These are phyloP conservation scores for Diddensiella caesifluorescens DNA, from an alignment of 805 yeast genomes.

Conservation along the genomic window DNA sequence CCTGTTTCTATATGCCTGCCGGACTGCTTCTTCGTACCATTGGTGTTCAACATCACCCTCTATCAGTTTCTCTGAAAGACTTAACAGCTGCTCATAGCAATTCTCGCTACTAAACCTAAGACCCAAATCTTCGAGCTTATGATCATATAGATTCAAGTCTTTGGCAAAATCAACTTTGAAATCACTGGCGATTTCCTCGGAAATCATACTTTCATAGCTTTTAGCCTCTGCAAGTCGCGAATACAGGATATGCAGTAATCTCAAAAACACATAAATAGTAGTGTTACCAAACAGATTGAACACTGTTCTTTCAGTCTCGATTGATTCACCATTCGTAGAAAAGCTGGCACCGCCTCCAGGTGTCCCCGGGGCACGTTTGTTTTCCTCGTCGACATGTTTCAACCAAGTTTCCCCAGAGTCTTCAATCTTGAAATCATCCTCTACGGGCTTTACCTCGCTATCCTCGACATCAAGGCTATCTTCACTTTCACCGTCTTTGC, in stretches of 20 bases:
- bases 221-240: slow-evolving; percentile 77
- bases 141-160: slow-evolving; percentile 75
- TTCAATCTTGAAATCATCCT: slow-evolving; percentile 14
- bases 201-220: slow-evolving; percentile 58
- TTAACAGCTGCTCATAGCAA: slow-evolving; percentile 67
- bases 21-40: slow-evolving; percentile 89
- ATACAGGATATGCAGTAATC: slow-evolving; percentile 76
- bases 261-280: slow-evolving; percentile 81
- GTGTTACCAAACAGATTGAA: slow-evolving; percentile 85
- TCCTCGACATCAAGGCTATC: slow-evolving; percentile 9
- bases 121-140: slow-evolving; percentile 76
- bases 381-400: slow-evolving; percentile 21
- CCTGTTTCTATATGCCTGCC: slow-evolving; percentile 90
- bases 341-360: not conserved
- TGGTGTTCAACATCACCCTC: slow-evolving; percentile 91
- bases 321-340: not conserved
- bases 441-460: slow-evolving; percentile 11
- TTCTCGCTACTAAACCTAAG: slow-evolving; percentile 46
- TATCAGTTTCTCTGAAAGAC: slow-evolving; percentile 66
- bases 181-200: slow-evolving; percentile 57
- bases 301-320: slow-evolving; percentile 35
- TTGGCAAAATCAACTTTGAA: slow-evolving; percentile 60
- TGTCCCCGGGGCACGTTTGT: slow-evolving; percentile 11
- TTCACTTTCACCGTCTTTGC: slow-evolving; percentile 12
- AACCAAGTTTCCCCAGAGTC: slow-evolving; percentile 28